These are phyloP conservation scores for Mortierella sp. DNA, from an alignment of 371 early-diverging fungal genomes.

Conservation along the genomic window DNA sequence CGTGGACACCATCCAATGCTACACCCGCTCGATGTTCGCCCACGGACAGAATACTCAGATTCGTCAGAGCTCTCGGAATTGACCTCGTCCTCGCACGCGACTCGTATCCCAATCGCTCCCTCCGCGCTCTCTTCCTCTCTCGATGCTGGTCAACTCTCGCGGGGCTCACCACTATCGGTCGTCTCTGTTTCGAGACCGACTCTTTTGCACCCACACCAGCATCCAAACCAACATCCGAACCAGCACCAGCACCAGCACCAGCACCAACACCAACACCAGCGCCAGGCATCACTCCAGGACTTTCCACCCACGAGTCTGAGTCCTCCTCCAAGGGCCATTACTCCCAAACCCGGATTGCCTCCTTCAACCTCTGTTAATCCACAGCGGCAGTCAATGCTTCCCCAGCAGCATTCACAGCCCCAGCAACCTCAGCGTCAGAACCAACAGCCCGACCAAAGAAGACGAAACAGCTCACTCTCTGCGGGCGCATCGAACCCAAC, in stretches of 20 bases:
- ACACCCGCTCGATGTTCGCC: constrained; percentile 3
- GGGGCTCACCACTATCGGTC: background rate
- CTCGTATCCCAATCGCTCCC: constrained; percentile 8
- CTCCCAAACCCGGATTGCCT: constrained; percentile 34
- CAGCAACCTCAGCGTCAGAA: constrained; percentile 1
- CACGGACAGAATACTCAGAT: constrained; percentile 28
- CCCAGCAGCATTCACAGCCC: constrained; percentile 14
- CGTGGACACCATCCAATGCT: constrained; percentile 10
- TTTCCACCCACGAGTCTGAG: constrained; percentile 24
- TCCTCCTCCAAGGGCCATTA: constrained; percentile 41
- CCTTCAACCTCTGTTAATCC: background rate
- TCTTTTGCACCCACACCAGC: background rate
- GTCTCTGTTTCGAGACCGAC: background rate
- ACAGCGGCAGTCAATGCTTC: constrained; percentile 4
- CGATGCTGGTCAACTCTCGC: background rate
- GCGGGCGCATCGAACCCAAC: constrained; percentile 7
- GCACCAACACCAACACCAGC: background rate
- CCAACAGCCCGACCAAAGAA: constrained; percentile 15
- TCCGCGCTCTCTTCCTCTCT: background rate
- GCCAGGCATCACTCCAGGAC: background rate
- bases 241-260: background rate
- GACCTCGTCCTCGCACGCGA: constrained; percentile 8
- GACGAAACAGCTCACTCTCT: constrained; percentile 35
- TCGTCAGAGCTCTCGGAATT: constrained; percentile 27
- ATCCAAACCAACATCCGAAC: background rate